Percentiles rank a stretch among this genome's conserved stretches.
phyloP scores from a whole-genome alignment of 345 rosid genomes.

The Combretum micranthum region DNA sequence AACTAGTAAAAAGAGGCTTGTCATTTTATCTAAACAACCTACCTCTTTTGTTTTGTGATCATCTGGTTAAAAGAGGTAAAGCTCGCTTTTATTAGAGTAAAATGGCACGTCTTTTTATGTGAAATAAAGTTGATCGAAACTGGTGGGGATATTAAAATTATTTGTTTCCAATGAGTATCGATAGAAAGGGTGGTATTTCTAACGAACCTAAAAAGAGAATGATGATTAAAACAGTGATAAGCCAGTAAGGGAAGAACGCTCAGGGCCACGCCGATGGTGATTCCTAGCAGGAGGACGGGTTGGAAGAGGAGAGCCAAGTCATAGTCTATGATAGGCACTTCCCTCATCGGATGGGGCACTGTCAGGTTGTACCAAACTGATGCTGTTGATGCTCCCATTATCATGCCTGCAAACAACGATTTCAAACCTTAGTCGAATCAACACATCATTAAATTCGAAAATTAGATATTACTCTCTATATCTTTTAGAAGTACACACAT shows the following conservation, averaged over 20 bases:
- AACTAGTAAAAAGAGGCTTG: too few relatives aligned
- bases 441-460: too few relatives aligned
- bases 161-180: background rate
- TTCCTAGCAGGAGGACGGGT: constrained; percentile 84
- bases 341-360: constrained; percentile 73
- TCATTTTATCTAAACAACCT: too few relatives aligned
- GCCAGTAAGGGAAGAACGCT: constrained; percentile 96
- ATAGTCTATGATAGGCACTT: constrained; percentile 79
- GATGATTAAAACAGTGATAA: constrained; percentile 81
- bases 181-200: background rate
- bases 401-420: constrained; percentile 57
- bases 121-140: too few relatives aligned
- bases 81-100: too few relatives aligned
- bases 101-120: too few relatives aligned
- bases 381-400: constrained; percentile 88
- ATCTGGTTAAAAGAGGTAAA: too few relatives aligned
- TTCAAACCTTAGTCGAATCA: too few relatives aligned
- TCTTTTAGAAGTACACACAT: too few relatives aligned
- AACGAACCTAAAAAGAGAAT: constrained; percentile 61
- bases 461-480: too few relatives aligned
- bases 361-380: constrained; percentile 86
- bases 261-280: constrained; percentile 75
- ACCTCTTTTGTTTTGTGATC: too few relatives aligned
- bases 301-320: constrained; percentile 82
- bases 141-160: too few relatives aligned